Base-by-base conservation (phyloP, 805 yeast genomes). In the Isabelozyma rhagii region DNA sequence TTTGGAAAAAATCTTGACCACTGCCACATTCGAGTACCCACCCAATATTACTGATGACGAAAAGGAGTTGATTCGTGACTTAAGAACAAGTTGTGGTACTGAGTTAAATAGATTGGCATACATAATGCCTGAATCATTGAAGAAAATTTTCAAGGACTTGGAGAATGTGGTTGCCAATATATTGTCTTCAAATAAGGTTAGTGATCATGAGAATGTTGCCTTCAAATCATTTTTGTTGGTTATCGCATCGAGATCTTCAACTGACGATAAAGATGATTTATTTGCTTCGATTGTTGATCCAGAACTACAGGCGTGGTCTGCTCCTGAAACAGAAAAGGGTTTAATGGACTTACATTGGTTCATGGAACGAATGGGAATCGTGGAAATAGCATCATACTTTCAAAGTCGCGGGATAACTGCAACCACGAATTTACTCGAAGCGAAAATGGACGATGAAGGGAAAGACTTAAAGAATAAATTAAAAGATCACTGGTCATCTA, bases 321-420 rank as follows among this genome's bases (percentile, higher is more conserved):
- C 92, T 43, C 93, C 91, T 17, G 84, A 82, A 9, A 93, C 97
- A 0, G 91, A 89, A 54, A 90, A 90, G 61, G 97, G 97, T 0
- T 72, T 94, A 28, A 74, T 85, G 61, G 96, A 93, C 62, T 75
- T 96, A 43, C 97, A 90, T 52, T 94, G 98, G 98, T 94, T 94
- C 59, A 93, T 94, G 98, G 98, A 92, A 68, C 80, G 97, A 59
- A 79, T 96, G 46, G 99, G 99, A 2, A 89, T 94, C 48, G 98
- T 91, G 3, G 84, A 84, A 63, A 96, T 94, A 61, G 96, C 97
- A 0, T 87, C 87, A 51, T 94, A 94, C 63, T 94, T 96, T 68
- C 84, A 85, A 53, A 79, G 81, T 7, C 76, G 98, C 56, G 88
- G 89, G 5, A 92, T 96, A 31, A 80, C 87, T 1, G 89, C 92